Percentiles rank a stretch among this genome's conserved stretches.
These are phyloP conservation scores for Phlebiopsis gigantea DNA, from an alignment of 768 basidiomycete genomes.

Conservation along the genomic window DNA sequence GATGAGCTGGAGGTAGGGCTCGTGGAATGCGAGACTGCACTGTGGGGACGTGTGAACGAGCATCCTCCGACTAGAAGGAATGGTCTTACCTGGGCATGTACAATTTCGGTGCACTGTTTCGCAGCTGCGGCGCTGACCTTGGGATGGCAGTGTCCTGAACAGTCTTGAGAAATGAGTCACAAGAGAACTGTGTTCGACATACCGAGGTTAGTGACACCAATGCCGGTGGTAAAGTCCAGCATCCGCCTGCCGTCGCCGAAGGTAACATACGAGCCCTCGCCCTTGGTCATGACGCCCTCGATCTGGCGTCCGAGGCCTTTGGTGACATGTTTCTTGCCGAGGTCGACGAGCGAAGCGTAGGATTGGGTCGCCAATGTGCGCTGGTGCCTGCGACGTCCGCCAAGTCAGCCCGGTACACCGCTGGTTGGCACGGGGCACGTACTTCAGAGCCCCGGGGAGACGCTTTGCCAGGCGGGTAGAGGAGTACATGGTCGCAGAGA, in stretches of 20 bases:
- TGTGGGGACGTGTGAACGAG: slow-evolving; percentile 24
- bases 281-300: slow-evolving; percentile 58
- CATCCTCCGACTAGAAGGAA: not conserved
- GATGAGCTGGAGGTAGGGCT: slow-evolving; percentile 83
- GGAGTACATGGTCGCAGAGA: slow-evolving; percentile 7
- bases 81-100: slow-evolving; percentile 64
- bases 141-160: slow-evolving; percentile 79
- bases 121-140: slow-evolving; percentile 83
- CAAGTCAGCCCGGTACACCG: too few species aligned
- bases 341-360: slow-evolving; percentile 23
- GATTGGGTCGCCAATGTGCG: slow-evolving; percentile 5
- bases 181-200: not conserved
- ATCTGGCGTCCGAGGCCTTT: slow-evolving; percentile 37
- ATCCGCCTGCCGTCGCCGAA: slow-evolving; percentile 68
- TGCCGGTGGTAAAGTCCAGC: slow-evolving; percentile 86
- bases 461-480: slow-evolving; percentile 3
- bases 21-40: slow-evolving; percentile 88
- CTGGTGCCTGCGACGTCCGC: not conserved
- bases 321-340: slow-evolving; percentile 42
- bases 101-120: slow-evolving; percentile 78
- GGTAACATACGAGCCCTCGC: slow-evolving; percentile 67
- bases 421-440: not conserved
- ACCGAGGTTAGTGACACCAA: slow-evolving; percentile 85
- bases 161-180: not conserved
- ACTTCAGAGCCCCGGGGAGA: not conserved